These are phyloP conservation scores for Candida sp. DNA, from an alignment of 1,139 yeast species.

Conservation along the genomic window DNA sequence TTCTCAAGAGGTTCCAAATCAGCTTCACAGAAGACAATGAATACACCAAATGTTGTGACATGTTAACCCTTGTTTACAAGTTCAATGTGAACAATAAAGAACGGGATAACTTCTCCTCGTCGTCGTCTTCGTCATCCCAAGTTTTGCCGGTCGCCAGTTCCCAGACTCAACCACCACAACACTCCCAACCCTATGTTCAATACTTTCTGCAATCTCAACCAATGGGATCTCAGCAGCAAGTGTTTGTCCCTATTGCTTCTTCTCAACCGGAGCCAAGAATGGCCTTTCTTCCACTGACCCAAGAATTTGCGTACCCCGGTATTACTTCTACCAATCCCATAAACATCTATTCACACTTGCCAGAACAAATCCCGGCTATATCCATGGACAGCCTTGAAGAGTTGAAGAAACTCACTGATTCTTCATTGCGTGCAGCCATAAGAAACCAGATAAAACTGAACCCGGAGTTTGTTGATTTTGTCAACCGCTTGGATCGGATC, in stretches of 20 bases:
- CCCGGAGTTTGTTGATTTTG: conserved; percentile 12
- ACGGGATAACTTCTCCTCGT: neutral
- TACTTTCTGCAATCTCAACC: neutral
- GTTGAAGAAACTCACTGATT: conserved; percentile 16
- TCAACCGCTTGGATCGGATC: conserved; percentile 13
- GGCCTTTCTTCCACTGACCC: neutral
- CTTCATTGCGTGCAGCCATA: conserved; percentile 15
- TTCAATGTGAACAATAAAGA: conserved; percentile 3
- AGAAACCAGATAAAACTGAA: conserved; percentile 11
- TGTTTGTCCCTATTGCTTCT: neutral
- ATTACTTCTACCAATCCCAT: conserved; percentile 1
- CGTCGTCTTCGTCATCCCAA: neutral
- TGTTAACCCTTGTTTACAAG: conserved; percentile 7
- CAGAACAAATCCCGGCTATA: conserved; percentile 1
- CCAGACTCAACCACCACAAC: neutral
- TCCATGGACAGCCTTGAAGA: conserved; percentile 8
- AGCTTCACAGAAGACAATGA: conserved; percentile 16
- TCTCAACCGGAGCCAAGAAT: neutral
- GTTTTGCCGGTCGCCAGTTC: neutral
- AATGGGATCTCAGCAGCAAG: neutral
- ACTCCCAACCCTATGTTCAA: neutral
- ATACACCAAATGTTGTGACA: conserved; percentile 15
- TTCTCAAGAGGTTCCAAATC: conserved; percentile 24
- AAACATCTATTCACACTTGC: neutral
- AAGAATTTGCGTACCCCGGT: conserved; percentile 1